Conservation (phyloP, 1,139 yeast genomes). For the Candida sojae region DNA sequence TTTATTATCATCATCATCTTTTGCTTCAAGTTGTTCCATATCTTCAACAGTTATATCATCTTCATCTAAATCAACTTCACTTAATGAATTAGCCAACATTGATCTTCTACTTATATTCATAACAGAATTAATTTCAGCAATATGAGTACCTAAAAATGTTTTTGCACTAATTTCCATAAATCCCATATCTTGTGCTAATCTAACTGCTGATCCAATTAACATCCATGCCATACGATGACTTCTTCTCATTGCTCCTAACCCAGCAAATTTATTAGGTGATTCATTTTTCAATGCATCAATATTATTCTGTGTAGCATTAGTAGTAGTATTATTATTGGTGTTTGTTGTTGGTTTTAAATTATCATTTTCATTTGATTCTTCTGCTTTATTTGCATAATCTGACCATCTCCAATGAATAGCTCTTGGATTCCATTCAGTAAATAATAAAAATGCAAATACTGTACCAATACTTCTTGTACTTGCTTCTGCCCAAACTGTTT, state of each 20-base stretch:
- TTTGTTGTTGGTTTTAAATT: too few species aligned
- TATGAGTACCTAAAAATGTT: conserved; percentile 79
- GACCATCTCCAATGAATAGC: conserved; percentile 90
- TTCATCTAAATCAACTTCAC: conserved; percentile 60
- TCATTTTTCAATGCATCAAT: neutral
- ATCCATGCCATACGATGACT: conserved; percentile 93
- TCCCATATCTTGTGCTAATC: conserved; percentile 87
- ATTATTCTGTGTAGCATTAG: too few species aligned
- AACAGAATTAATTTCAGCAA: conserved; percentile 77
- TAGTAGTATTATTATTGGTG: too few species aligned
- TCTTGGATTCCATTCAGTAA: conserved; percentile 94
- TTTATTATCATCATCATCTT: conserved; percentile 32
- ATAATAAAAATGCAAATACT: conserved; percentile 77
- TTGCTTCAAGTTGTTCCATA: conserved; percentile 27
- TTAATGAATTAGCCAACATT: conserved; percentile 66
- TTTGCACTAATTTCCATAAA: conserved; percentile 72
- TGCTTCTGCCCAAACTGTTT: conserved; percentile 94
- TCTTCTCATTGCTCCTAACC: conserved; percentile 82
- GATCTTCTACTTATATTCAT: conserved; percentile 71
- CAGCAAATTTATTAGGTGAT: conserved; percentile 53
- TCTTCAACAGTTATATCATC: conserved; percentile 39
- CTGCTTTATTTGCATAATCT: conserved; percentile 76
- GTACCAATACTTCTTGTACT: conserved; percentile 87
- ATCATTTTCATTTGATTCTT: conserved; percentile 27
- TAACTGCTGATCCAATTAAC: conserved; percentile 83